Percentiles rank a stretch among this genome's conserved stretches.
Conservation (phyloP, 495 filamentous ascomycete species). For the Extremus antarcticus region DNA sequence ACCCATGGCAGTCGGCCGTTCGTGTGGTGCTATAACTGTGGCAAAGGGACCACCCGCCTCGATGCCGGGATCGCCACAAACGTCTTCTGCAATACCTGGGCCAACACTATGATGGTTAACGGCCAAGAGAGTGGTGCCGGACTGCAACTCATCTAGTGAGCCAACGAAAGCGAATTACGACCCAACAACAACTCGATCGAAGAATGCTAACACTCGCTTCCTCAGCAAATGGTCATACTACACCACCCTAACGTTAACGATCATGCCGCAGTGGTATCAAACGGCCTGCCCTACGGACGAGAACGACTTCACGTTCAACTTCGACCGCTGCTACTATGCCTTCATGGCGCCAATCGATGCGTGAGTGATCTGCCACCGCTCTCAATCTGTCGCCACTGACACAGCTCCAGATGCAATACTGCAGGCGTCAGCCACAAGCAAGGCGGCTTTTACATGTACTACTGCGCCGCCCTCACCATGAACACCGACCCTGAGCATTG, state of each 20-base stretch:
- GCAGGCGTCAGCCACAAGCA: not conserved
- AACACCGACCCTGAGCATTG: not conserved
- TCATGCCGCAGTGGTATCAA: not conserved
- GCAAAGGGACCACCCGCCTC: not conserved
- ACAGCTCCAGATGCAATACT: not conserved
- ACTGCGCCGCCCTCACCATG: not conserved
- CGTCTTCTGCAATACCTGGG: not conserved
- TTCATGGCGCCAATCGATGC: conserved; percentile 1
- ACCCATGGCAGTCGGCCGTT: not conserved
- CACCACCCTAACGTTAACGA: not conserved
- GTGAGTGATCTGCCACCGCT: not conserved
- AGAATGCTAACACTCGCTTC: not conserved
- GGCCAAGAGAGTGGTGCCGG: not conserved
- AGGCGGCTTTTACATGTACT: not conserved
- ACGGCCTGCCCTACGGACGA: not conserved
- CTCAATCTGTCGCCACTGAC: not conserved
- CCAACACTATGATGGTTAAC: not conserved
- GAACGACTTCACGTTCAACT: not conserved
- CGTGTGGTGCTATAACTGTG: not conserved
- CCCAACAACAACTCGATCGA: too few relatives aligned
- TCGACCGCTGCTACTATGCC: conserved; percentile 1
- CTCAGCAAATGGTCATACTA: not conserved
- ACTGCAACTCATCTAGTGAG: not conserved
- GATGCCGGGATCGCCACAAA: not conserved
- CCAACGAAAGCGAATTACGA: too few relatives aligned